Base-by-base conservation (phyloP, 139 green algal species). In the Nannochloris sp. region DNA sequence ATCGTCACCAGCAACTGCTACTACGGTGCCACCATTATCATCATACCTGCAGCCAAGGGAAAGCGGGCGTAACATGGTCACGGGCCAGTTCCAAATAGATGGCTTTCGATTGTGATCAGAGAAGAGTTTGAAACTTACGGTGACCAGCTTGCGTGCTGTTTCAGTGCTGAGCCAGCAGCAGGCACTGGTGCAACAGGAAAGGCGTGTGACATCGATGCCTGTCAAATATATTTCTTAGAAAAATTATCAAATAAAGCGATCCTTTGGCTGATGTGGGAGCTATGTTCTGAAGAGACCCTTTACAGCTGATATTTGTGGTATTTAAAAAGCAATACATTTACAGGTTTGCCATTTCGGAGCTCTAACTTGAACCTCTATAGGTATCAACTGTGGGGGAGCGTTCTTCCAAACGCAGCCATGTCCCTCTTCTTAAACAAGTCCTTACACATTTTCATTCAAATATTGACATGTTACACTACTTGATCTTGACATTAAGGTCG, bases 1-100 rank as follows among this genome's bases (percentile, higher is more conserved):
- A 64, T 97, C 87, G 33, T 89, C 74, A 0, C 95, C 95, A 7
- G 92, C 95, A 1, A 99, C 87, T 7, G 95, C 95, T 19, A 95
- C 73, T 13, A 81, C 77, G 0, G 90, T 96, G 57, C 93, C 95
- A 69, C 81, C 80, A 61, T 62, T 66, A 56, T 74, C 47, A 65
- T 67, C 62, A 60, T 74, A 74, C 55, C 54, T 71, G 38, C 46
- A 36, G 35, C 31, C 24, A n/a, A 62, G 23, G 31, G 47, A 13
- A 4, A 55, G 6, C 42, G 15, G 25, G 9, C 15, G 8, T 4
- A 14, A 53, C 3, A 15, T 34, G 19, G 29, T 14, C 9, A 6
- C 2, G 44, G 12, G 13, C 10, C 4, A 4, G 9, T 35, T 35
- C 42, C 60, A 24, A 1, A 4, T 0, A 9, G 1, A 38, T 23